Conservation (phyloP, 768 basidiomycete species). For the Solioccasus polychromus region DNA sequence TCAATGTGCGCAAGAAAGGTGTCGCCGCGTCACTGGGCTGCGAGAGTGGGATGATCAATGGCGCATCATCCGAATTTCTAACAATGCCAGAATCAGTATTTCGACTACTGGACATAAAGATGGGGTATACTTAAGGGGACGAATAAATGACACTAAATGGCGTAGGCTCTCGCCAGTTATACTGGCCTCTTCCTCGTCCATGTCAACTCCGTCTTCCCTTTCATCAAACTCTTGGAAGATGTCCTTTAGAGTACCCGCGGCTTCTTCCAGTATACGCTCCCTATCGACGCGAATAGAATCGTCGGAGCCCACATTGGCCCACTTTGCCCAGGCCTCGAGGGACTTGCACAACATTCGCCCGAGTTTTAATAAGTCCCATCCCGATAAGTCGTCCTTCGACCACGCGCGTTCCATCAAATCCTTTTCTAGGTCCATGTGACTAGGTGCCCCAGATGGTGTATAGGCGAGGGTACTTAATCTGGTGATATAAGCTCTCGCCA, state of each 20-base stretch:
- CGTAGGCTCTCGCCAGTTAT: constrained; percentile 62
- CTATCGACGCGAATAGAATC: constrained; percentile 34
- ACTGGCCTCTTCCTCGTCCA: constrained; percentile 68
- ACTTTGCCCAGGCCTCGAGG: constrained; percentile 56
- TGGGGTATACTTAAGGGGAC: constrained; percentile 51
- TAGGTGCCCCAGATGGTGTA: constrained; percentile 57
- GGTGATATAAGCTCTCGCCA: constrained; percentile 65
- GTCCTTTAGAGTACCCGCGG: constrained; percentile 66
- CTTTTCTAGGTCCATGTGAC: constrained; percentile 55
- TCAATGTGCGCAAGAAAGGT: constrained; percentile 57
- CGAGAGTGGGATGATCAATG: constrained; percentile 49
- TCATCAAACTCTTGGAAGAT: constrained; percentile 71
- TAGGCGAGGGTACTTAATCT: constrained; percentile 51
- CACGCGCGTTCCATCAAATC: constrained; percentile 72
- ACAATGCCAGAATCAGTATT: constrained; percentile 11
- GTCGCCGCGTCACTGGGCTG: constrained; percentile 56
- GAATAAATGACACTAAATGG: constrained; percentile 57
- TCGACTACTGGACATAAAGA: not conserved
- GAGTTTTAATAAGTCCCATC: constrained; percentile 64
- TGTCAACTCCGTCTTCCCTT: constrained; percentile 49
- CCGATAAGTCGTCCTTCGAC: constrained; percentile 63
- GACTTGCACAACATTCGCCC: constrained; percentile 53
- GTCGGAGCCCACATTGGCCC: constrained; percentile 25
- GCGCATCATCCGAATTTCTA: constrained; percentile 45
- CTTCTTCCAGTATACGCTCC: constrained; percentile 66